phyloP scores from a whole-genome alignment of 202 grass and related monocot genomes.

The Saccharum hybrid region DNA sequence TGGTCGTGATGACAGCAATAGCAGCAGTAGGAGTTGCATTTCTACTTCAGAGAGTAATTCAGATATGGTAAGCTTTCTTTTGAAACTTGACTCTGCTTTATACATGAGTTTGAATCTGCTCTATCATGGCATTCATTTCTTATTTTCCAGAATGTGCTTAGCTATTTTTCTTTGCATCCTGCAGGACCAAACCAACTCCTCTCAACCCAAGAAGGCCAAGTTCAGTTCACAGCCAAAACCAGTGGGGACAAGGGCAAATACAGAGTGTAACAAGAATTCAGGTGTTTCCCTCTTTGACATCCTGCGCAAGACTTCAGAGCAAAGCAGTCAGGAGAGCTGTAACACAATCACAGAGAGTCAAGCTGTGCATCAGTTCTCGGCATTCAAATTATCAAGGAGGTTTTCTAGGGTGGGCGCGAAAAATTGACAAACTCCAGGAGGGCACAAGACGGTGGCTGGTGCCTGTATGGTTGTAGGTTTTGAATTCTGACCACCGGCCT shows the following conservation, averaged over 20 bases:
- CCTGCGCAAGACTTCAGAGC: conserved; percentile 68
- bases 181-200: conserved; percentile 56
- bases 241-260: conserved; percentile 32
- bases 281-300: conserved; percentile 71
- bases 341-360: conserved; percentile 62
- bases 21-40: conserved; percentile 64
- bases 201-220: conserved; percentile 63
- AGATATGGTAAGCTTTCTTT: conserved; percentile 51
- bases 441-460: background rate
- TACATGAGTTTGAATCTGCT: background rate
- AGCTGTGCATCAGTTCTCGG: conserved; percentile 66
- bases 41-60: conserved; percentile 50
- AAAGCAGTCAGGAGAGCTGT: conserved; percentile 42
- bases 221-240: conserved; percentile 71
- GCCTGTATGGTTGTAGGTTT: background rate
- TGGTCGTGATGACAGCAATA: conserved; percentile 81
- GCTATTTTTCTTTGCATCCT: background rate
- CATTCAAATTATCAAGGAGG: conserved; percentile 71
- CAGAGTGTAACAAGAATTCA: conserved; percentile 36
- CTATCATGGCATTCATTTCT: background rate
- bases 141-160: background rate
- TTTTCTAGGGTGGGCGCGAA: conserved; percentile 60
- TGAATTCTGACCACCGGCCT: background rate
- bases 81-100: background rate
- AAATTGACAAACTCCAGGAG: conserved; percentile 38